These are phyloP conservation scores for Atalantia buxifolia DNA, from an alignment of 345 rosid species.

Conservation along the genomic window DNA sequence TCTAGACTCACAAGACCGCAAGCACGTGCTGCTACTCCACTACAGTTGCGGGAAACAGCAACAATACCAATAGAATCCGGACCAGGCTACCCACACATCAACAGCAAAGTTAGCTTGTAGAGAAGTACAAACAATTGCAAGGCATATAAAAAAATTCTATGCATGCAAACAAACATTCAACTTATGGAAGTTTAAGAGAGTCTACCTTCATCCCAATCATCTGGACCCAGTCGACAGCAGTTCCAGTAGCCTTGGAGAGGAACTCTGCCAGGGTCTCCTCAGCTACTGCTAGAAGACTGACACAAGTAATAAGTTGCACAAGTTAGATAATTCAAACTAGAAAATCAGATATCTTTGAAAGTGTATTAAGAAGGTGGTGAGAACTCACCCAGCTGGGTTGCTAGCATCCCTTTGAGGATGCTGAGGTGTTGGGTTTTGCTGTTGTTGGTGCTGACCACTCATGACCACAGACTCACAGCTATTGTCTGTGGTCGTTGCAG, in stretches of 20 bases:
- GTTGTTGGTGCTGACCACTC: constrained; percentile 95
- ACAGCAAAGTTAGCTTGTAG: neutral
- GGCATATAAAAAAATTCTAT: neutral
- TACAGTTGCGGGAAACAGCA: constrained; percentile 96
- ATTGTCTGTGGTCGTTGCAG: constrained; percentile 97
- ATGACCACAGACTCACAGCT: constrained; percentile 99
- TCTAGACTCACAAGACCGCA: constrained; percentile 98
- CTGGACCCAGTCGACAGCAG: constrained; percentile 99
- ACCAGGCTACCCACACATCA: constrained; percentile 73
- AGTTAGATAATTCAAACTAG: neutral
- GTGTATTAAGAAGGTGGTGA: neutral
- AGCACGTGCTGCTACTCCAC: constrained; percentile 99
- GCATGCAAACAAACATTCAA: neutral
- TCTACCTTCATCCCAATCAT: constrained; percentile 99
- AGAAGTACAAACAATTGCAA: neutral
- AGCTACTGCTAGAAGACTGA: constrained; percentile 85
- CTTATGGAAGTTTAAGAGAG: neutral
- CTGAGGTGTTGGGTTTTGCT: constrained; percentile 94
- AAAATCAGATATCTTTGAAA: neutral
- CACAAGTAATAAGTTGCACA: neutral
- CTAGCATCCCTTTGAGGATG: constrained; percentile 92
- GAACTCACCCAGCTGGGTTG: constrained; percentile 93
- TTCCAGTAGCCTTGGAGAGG: constrained; percentile 97
- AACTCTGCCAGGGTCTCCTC: constrained; percentile 95
- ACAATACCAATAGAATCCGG: constrained; percentile 99